Evolutionary conservation across 176 grass and related monocot genomes (phyloP).

Genomic region (Chrysopogon serrulatus): DNA sequence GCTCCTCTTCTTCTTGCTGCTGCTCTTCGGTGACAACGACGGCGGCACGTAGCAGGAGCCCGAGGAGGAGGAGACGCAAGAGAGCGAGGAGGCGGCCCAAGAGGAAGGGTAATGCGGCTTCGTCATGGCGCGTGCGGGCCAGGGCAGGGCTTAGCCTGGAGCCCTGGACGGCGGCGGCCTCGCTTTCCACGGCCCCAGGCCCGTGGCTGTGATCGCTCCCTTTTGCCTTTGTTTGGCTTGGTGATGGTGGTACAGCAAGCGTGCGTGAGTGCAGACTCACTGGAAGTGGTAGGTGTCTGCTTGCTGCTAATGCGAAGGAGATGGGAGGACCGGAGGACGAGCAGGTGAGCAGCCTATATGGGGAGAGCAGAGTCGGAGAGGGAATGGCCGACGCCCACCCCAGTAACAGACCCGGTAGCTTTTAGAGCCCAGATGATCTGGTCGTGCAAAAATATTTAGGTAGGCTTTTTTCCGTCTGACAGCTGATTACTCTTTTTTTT

Average conservation of each 20-base stretch:
- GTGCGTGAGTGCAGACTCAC: background rate
- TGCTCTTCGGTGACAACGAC: background rate
- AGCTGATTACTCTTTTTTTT: no score
- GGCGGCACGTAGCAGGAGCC: slow-evolving; percentile 30
- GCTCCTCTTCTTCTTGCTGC: slow-evolving; percentile 25
- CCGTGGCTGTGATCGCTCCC: background rate
- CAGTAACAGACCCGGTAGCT: no score
- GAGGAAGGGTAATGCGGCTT: slow-evolving; percentile 21
- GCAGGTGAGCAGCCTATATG: no score
- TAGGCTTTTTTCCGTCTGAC: no score
- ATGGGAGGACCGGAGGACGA: no score
- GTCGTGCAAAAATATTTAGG: no score
- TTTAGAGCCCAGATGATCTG: no score
- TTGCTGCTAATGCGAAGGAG: slow-evolving; percentile 1
- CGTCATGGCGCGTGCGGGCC: slow-evolving; percentile 1
- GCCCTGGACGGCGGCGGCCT: background rate
- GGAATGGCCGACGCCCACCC: no score
- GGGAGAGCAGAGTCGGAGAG: no score
- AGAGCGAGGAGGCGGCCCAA: background rate
- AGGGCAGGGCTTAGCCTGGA: background rate
- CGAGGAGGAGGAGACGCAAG: background rate
- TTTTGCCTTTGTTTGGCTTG: background rate
- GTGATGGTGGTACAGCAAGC: background rate
- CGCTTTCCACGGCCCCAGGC: background rate
- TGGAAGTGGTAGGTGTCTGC: background rate